Base-by-base conservation (phyloP, 805 yeast genomes). In the Wickerhamiella brachini region DNA sequence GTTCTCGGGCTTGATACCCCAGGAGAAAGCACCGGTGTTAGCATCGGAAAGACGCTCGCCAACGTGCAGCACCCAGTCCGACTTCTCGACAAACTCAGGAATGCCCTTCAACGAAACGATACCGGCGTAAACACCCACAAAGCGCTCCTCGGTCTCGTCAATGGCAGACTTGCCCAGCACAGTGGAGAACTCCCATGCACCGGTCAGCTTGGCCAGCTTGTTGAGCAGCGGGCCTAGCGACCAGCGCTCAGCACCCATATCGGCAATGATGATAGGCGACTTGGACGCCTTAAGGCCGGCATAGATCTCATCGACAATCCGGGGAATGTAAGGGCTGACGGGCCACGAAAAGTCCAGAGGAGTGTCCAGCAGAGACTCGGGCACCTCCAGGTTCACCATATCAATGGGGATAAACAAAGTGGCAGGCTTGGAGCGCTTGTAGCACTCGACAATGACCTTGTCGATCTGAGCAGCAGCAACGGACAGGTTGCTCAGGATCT, bases 341-440 rank as follows among this genome's bases (percentile, higher is more conserved):
- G 56, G 54, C 49, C 62, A 61, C 48, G 53, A 57, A 56, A 69
- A 49, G 3, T 59, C 56, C 38, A 71, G 56, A 22, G 67, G 71
- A 5, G 55, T 56, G 7, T 62, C 54, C 42, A 80, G 67, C 49
- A 69, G 65, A 1, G 57, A 56, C 17, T 61, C 47, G 52, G 68
- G 68, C 51, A 79, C 71, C 18, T 54, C 57, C 49, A 58, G 54
- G 50, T 79, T 78, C 9, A 79, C 76, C 56, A 85, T 64, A 62
- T 88, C 89, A 44, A 76, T 69, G 1, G 97, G 96, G 46, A 89
- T 64, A 62, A 78, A 85, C 47, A 88, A 63, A 60, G 83, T 88
- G 15, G 95, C 96, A 0, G 97, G 97, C 63, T 81, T 78, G 39
- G 81, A 79, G 45, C 75, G 71, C 39, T 64, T 69, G 56, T 78